phyloP scores from a whole-genome alignment of 768 basidiomycete genomes.

The Leccinellum rugosiceps region DNA sequence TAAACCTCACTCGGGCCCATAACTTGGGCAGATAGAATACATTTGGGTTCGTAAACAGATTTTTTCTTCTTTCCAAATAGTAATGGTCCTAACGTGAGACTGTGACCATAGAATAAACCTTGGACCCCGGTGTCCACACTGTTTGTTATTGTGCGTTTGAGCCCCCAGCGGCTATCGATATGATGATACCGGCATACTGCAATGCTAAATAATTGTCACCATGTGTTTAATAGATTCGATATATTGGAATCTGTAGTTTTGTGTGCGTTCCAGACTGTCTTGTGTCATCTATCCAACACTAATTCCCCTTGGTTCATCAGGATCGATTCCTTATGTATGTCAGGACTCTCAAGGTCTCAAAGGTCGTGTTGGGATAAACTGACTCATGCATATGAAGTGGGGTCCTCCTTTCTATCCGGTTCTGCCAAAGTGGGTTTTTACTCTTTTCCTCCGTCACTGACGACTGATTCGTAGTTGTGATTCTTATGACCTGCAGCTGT shows the following conservation, averaged over 20 bases:
- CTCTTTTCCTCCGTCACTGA: neutral
- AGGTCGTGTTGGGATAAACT: neutral
- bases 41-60: neutral
- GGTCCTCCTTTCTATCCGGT: neutral
- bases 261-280: neutral
- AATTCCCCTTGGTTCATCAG: neutral
- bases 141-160: neutral
- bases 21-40: neutral
- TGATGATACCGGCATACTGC: neutral
- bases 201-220: neutral
- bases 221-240: neutral
- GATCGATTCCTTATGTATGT: neutral
- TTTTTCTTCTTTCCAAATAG: neutral
- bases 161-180: too few species aligned
- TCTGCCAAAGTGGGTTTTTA: neutral
- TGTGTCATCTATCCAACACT: neutral
- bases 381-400: neutral
- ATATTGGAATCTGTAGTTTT: neutral
- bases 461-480: neutral
- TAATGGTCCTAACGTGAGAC: neutral
- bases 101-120: neutral
- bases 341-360: neutral
- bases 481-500: neutral
- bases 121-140: neutral
- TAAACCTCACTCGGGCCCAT: neutral